A percentile compares a stretch with the other conserved stretches of the same genome.
Conservation (phyloP, 345 rosid genomes). For the Durio zibethinus region DNA sequence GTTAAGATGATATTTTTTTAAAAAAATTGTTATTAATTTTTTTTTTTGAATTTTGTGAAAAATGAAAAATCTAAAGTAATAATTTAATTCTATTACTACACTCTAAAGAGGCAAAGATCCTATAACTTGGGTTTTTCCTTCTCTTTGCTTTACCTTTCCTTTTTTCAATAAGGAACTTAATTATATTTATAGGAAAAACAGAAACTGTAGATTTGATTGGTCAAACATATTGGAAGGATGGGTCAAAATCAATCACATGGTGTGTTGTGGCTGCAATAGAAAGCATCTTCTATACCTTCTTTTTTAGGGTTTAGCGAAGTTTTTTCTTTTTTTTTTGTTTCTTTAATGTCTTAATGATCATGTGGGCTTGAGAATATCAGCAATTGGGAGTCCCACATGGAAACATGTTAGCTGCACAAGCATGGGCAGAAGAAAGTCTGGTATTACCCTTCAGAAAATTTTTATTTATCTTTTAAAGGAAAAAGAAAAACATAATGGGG, state of each 20-base stretch:
- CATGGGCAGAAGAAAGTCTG: slow-evolving; percentile 20
- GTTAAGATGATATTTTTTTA: no score
- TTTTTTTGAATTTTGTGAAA: no score
- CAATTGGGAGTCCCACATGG: slow-evolving; percentile 42
- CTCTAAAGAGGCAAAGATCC: not conserved
- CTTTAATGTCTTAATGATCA: slow-evolving; percentile 12
- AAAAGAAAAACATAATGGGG: not conserved
- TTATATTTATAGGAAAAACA: not conserved
- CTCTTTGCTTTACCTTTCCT: not conserved
- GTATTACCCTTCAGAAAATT: not conserved
- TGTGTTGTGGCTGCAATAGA: slow-evolving; percentile 28
- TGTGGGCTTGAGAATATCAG: slow-evolving; percentile 38
- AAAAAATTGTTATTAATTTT: no score
- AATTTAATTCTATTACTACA: no score
- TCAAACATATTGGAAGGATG: slow-evolving; percentile 25
- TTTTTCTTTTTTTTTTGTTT: no score
- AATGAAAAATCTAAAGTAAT: no score
- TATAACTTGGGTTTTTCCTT: not conserved
- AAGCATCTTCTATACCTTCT: slow-evolving; percentile 17
- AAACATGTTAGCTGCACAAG: slow-evolving; percentile 46
- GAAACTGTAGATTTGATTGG: slow-evolving; percentile 22
- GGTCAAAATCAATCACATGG: slow-evolving; percentile 53
- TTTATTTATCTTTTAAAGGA: not conserved
- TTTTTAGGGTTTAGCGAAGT: slow-evolving; percentile 23
- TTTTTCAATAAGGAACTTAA: not conserved